phyloP scores from a whole-genome alignment of 257 asterid species.

The Eucommia ulmoides region DNA sequence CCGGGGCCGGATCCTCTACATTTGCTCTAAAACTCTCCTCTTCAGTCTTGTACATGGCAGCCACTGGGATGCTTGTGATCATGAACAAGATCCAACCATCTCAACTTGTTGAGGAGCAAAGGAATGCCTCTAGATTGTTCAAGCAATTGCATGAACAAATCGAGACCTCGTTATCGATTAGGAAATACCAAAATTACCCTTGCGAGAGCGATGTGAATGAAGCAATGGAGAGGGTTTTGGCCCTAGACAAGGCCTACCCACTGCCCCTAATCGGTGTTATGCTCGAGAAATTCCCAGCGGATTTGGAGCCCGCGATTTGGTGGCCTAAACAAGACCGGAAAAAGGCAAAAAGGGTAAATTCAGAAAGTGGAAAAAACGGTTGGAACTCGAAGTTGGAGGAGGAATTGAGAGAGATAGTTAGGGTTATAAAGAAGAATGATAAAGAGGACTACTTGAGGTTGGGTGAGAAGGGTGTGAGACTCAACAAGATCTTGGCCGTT shows the following conservation, averaged over 20 bases:
- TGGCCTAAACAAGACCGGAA: conserved; percentile 12
- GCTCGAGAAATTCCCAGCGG: conserved; percentile 19
- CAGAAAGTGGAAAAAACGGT: background rate
- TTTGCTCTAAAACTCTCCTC: conserved; percentile 6
- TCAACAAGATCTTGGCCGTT: conserved; percentile 11
- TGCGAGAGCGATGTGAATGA: conserved; percentile 5
- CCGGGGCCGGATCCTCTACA: background rate
- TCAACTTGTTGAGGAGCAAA: conserved; percentile 22
- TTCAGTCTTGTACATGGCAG: conserved; percentile 6
- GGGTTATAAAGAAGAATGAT: conserved; percentile 12
- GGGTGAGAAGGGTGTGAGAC: conserved; percentile 14
- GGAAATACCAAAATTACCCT: too few relatives aligned
- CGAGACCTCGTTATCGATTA: background rate
- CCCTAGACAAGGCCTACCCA: conserved; percentile 20
- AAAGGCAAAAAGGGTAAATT: background rate
- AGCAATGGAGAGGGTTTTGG: conserved; percentile 11
- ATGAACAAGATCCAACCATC: conserved; percentile 24
- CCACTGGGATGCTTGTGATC: conserved; percentile 10
- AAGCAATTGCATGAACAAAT: conserved; percentile 13
- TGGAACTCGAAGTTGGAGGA: conserved; percentile 4
- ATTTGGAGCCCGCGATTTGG: conserved; percentile 15
- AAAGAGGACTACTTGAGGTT: conserved; percentile 11
- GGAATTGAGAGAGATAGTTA: conserved; percentile 12
- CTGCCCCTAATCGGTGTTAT: conserved; percentile 18
- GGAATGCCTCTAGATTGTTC: conserved; percentile 14